Base-by-base conservation (phyloP, 768 basidiomycete species). In the Trametes sanguinea region DNA sequence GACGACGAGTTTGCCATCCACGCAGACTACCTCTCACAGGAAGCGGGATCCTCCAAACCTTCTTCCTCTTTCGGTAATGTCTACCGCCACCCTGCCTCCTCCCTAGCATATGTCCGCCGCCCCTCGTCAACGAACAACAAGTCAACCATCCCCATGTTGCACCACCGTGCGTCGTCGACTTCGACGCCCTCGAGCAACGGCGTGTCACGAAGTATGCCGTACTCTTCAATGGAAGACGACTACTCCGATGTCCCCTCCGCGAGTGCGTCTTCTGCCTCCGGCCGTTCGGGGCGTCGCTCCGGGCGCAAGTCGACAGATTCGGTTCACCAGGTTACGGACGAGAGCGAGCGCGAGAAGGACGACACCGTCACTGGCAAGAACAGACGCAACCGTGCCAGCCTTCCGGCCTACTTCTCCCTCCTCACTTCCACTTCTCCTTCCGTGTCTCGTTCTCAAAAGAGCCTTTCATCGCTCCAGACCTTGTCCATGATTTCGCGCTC, bases 391-490 rank as follows among this genome's bases (percentile, higher is more conserved):
- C 87, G 89, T 71, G 85, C 85, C 47, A 88, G 85, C 71, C 81
- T 92, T 32, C 89, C 89, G 22, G 83, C 87, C 17, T 89, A 85
- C 74, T 92, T 92, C 72, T 89, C 88, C 50, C 79, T 90, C 60
- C 80, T 92, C 66, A 76, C 74, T 65, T 79, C 78, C 51, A 67
- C 78, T 16, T 58, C 68, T 6, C 58, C 66, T 2, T 52, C 66
- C 2, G 48, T 55, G n/a, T 48, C 61, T 8, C 66, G 60, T 51
- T 66, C 67, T 4, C 65, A 61, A 30, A 65, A 65, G 53, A 60
- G 45, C 40, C 63, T 61, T 27, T 67, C 64, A 8, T 65, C 64
- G 35, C 63, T 54, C 29, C 65, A 61, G 43, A 62, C 66, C 17
- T 57, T 69, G 4, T 63, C 62, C 2, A 52, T 64, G 50, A 40